These are phyloP conservation scores for Aspergillus hancockii DNA, from an alignment of 495 filamentous ascomycete species.

Conservation along the genomic window DNA sequence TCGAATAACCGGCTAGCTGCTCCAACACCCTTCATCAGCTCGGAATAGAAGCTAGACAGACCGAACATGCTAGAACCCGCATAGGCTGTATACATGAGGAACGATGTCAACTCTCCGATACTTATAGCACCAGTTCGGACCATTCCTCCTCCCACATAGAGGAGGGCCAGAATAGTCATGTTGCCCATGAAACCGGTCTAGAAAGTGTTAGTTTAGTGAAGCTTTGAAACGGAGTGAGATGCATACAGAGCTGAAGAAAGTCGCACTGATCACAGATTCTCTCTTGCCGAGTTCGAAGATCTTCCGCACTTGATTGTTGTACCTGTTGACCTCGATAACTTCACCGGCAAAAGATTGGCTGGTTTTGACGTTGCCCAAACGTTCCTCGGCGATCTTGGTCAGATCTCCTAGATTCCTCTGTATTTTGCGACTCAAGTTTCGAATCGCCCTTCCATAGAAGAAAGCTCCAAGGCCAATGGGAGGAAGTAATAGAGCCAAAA, in stretches of 20 bases:
- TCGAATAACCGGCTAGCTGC: constrained; percentile 94
- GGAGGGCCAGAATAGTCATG: constrained; percentile 89
- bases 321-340: constrained; percentile 81
- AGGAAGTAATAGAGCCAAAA: constrained; percentile 83
- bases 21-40: constrained; percentile 98
- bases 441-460: constrained; percentile 83
- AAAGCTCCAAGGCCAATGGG: constrained; percentile 90
- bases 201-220: constrained; percentile 18
- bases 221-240: neutral
- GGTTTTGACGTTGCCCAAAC: constrained; percentile 91
- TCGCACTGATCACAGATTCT: constrained; percentile 85
- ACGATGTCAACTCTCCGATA: constrained; percentile 92
- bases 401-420: constrained; percentile 89
- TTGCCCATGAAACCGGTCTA: constrained; percentile 87
- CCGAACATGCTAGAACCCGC: constrained; percentile 90
- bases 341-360: constrained; percentile 95
- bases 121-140: constrained; percentile 83
- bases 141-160: constrained; percentile 88
- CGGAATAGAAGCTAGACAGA: constrained; percentile 92
- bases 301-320: constrained; percentile 87
- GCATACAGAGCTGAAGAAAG: constrained; percentile 79
- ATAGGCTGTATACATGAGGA: constrained; percentile 97
- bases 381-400: constrained; percentile 95
- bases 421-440: constrained; percentile 84
- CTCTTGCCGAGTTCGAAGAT: constrained; percentile 85